Base-by-base conservation (phyloP, 2,329 filamentous ascomycete genomes). In the Cladophialophora bantiana region DNA sequence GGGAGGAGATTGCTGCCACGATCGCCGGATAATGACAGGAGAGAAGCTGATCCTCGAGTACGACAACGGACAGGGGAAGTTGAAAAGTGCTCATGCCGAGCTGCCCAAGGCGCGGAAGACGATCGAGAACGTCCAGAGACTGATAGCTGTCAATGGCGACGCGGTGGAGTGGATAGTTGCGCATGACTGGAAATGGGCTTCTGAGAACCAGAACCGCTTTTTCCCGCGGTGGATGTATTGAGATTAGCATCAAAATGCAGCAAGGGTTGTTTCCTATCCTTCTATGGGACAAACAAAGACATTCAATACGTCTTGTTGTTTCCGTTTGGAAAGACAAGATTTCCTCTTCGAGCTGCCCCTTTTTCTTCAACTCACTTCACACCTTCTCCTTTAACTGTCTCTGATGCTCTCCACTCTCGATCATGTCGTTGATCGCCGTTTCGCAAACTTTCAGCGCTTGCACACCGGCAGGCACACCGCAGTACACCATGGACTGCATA, bases 11-110 rank as follows among this genome's bases (percentile, higher is more conserved):
- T 72, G 74, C 13, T 78, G 74, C 53, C 77, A 78, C 69, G 73
- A 77, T 57, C 62, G 67, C 32, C 66, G 76, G 2, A 70, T 78
- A 7, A 56, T 78, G 62, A 71, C 68, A 1, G 71, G 73, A 1
- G 75, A 86, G 72, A 83, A 80, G 69, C 81, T 77, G 0, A 83
- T 87, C 59, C 85, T 83, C 1, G 73, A 80, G 62, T 86, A 83
- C 74, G 77, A 81, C 54, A 81, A 84, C 68, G 78, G 78, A 1
- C 75, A 74, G 26, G 83, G 83, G 1, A 77, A 78, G 3, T 52
- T 75, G 62, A 75, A 82, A 55, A 85, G 83, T 70, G 83, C 86
- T 56, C 84, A 86, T 75, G 76, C 80, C 10, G 78, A 86, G 73
- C 82, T 79, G 18, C 75, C 78, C 12, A 71, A 68, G n/a, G 84